Conservation (phyloP, 768 basidiomycete species). For the Pluteus cervinus region DNA sequence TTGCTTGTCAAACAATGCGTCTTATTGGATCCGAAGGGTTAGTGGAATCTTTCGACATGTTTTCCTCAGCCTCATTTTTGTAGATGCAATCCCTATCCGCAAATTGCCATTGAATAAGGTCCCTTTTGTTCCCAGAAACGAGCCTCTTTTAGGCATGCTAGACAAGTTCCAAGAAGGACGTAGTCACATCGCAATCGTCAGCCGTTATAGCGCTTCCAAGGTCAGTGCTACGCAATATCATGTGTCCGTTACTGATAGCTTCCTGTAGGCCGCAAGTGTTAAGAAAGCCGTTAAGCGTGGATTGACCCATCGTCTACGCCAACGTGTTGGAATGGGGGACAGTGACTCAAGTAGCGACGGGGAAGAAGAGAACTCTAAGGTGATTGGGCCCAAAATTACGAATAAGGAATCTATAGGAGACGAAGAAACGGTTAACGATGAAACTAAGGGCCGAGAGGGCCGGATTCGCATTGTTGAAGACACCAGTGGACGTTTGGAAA, state of each 20-base stretch:
- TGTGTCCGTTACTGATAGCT: background rate
- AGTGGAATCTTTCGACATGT: background rate
- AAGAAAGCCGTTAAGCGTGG: constrained; percentile 81
- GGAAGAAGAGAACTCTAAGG: constrained; percentile 28
- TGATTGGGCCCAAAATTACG: constrained; percentile 12
- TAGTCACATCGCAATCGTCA: constrained; percentile 89
- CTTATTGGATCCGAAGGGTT: constrained; percentile 79
- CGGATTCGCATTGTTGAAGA: constrained; percentile 7
- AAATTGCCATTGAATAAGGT: constrained; percentile 84
- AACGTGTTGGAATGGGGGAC: constrained; percentile 70
- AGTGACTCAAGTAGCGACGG: constrained; percentile 39
- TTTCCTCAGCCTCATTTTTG: background rate
- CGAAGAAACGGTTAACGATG: constrained; percentile 22
- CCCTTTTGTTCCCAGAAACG: constrained; percentile 81
- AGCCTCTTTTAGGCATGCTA: constrained; percentile 76
- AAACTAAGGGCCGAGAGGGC: constrained; percentile 18
- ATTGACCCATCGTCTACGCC: constrained; percentile 70
- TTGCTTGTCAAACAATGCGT: constrained; percentile 89
- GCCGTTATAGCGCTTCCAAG: constrained; percentile 66
- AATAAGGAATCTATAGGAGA: constrained; percentile 15
- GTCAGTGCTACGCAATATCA: constrained; percentile 13
- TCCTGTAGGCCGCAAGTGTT: constrained; percentile 57
- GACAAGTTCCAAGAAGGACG: constrained; percentile 89
- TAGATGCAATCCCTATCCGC: constrained; percentile 78
- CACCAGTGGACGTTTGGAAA: constrained; percentile 21